Evolutionary conservation across 2,329 filamentous ascomycete genomes (phyloP).

Genomic region (Penicillium griseofulvum): DNA sequence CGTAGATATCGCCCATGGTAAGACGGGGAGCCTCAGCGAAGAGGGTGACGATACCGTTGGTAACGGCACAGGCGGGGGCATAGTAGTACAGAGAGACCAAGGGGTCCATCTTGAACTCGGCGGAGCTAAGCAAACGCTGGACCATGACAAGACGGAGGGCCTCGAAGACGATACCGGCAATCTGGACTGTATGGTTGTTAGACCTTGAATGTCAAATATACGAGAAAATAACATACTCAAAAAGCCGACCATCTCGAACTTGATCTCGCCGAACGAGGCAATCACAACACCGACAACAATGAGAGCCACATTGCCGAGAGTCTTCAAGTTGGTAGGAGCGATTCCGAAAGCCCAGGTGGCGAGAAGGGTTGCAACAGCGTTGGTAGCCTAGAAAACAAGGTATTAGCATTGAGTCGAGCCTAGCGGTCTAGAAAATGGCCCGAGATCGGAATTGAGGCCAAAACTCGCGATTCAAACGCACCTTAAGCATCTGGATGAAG

Average conservation of each 20-base stretch:
- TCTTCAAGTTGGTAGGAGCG: constrained; percentile 75
- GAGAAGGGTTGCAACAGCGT: constrained; percentile 85
- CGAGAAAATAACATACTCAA: constrained; percentile 35
- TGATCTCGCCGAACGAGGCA: constrained; percentile 89
- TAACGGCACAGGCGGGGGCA: constrained; percentile 73
- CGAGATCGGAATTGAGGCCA: not conserved
- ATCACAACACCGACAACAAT: constrained; percentile 94
- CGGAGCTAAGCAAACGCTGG: constrained; percentile 69
- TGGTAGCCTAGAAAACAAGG: constrained; percentile 67
- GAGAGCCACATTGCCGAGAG: constrained; percentile 85
- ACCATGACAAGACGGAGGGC: constrained; percentile 78
- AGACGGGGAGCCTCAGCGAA: constrained; percentile 64
- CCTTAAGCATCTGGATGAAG: constrained; percentile 99
- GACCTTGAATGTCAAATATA: not conserved
- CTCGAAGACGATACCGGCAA: constrained; percentile 73
- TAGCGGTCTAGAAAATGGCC: not conserved
- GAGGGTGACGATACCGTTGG: constrained; percentile 68
- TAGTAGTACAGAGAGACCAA: constrained; percentile 87
- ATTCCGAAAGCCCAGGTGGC: constrained; percentile 84
- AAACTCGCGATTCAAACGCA: constrained; percentile 35
- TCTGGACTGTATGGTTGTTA: constrained; percentile 48
- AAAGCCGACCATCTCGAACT: constrained; percentile 67
- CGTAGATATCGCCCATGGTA: constrained; percentile 69
- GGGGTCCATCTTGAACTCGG: constrained; percentile 81
- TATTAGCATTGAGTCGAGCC: not conserved